These are phyloP conservation scores for Zalaria obscura DNA, from an alignment of 2,329 filamentous ascomycete genomes.

Conservation along the genomic window DNA sequence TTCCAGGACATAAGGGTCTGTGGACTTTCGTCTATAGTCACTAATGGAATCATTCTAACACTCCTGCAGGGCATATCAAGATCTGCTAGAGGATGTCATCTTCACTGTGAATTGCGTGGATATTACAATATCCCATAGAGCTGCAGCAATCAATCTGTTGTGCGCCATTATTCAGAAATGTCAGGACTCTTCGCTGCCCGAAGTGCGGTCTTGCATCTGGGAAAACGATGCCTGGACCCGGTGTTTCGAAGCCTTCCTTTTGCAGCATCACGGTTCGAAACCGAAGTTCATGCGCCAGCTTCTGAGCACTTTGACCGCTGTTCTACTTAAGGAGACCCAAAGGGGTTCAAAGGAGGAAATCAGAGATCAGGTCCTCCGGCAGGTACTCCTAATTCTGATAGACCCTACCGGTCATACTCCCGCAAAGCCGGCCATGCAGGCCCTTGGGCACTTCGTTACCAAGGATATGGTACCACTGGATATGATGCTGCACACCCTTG, in stretches of 20 bases:
- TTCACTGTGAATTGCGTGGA: slow-evolving; percentile 2
- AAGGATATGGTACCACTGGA: slow-evolving; percentile 39
- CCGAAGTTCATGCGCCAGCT: slow-evolving; percentile 33
- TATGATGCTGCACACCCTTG: slow-evolving; percentile 25
- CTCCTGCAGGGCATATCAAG: not conserved
- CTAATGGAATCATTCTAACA: not conserved
- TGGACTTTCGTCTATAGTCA: not conserved
- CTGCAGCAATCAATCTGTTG: slow-evolving; percentile 32
- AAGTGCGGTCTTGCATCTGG: slow-evolving; percentile 18
- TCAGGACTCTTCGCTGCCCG: slow-evolving; percentile 14
- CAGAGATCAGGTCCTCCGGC: slow-evolving; percentile 7
- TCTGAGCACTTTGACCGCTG: slow-evolving; percentile 23
- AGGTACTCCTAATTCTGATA: slow-evolving; percentile 10
- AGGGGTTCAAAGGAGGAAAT: slow-evolving; percentile 1
- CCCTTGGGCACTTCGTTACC: slow-evolving; percentile 49
- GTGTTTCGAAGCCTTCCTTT: slow-evolving; percentile 26
- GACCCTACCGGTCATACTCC: slow-evolving; percentile 4
- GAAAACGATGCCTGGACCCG: slow-evolving; percentile 22
- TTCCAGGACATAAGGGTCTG: slow-evolving; percentile 1
- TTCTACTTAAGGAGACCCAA: slow-evolving; percentile 15
- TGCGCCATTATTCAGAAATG: slow-evolving; percentile 29
- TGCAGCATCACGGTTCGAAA: slow-evolving; percentile 27
- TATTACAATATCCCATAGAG: slow-evolving; percentile 22
- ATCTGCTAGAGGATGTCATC: slow-evolving; percentile 1
- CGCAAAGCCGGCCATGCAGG: slow-evolving; percentile 56